A percentile compares a stretch with the other conserved stretches of the same genome.
Conservation (phyloP, 192 early-diverging fungal species). For the Coemansia umbellata region DNA sequence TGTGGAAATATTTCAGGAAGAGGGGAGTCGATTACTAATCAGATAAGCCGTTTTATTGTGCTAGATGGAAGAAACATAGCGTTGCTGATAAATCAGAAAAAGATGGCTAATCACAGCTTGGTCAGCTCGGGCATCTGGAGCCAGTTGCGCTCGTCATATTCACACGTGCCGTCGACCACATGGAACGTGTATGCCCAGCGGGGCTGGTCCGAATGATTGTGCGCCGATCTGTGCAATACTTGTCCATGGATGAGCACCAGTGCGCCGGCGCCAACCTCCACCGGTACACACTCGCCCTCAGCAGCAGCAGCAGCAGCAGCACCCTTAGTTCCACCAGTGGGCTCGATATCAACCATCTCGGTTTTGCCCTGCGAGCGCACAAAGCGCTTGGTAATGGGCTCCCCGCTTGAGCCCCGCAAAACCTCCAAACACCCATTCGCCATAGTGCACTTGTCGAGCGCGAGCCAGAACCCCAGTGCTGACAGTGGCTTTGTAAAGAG, state of each 20-base stretch:
- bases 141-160: conserved; percentile 83
- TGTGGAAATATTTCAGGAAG: too few species aligned
- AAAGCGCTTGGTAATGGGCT: conserved; percentile 31
- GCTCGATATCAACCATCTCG: conserved; percentile 34
- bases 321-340: not conserved
- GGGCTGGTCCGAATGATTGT: conserved; percentile 70
- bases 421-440: conserved; percentile 86
- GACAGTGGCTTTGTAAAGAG: conserved; percentile 84
- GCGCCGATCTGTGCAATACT: conserved; percentile 77
- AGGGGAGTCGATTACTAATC: too few species aligned
- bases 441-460: conserved; percentile 85
- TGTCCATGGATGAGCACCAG: conserved; percentile 89
- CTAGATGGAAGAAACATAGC: too few species aligned
- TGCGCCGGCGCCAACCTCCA: conserved; percentile 54
- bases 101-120: conserved; percentile 15
- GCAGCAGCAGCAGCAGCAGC: not conserved
- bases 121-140: conserved; percentile 48
- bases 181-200: conserved; percentile 97
- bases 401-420: conserved; percentile 74
- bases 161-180: conserved; percentile 70
- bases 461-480: conserved; percentile 87
- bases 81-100: not conserved
- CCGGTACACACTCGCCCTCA: not conserved
- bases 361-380: conserved; percentile 26
- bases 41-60: too few species aligned